Conservation (phyloP, 345 rosid species). For the Salix brachista region DNA sequence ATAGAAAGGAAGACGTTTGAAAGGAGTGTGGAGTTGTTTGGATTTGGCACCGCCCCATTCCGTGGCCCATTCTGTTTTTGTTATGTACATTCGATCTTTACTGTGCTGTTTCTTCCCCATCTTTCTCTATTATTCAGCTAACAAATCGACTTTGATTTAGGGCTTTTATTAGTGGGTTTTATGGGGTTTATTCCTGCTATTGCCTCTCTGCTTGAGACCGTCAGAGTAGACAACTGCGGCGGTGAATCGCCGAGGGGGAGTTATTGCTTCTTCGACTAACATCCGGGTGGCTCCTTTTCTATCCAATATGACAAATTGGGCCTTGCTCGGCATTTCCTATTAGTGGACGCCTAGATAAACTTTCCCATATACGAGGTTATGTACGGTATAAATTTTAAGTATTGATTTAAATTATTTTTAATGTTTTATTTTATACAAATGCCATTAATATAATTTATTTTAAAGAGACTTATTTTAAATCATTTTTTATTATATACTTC, state of each 20-base stretch:
- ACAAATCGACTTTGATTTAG: not conserved
- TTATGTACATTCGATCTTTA: slow-evolving; percentile 93
- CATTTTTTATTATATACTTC: too few relatives aligned
- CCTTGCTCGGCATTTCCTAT: not conserved
- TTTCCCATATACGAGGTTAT: not conserved
- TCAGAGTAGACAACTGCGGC: not conserved
- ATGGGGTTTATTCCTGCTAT: not conserved
- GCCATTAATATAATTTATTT: not conserved
- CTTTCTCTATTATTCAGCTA: slow-evolving; percentile 4
- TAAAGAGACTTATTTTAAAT: too few relatives aligned
- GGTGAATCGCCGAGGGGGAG: not conserved
- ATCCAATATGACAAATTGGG: not conserved
- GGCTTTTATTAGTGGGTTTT: not conserved
- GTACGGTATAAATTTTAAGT: too few relatives aligned
- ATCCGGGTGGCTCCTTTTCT: not conserved
- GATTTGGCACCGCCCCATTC: slow-evolving; percentile 99
- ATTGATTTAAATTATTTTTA: not conserved
- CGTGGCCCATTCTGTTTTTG: slow-evolving; percentile 96
- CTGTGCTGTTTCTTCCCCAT: slow-evolving; percentile 99
- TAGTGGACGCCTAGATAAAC: not conserved
- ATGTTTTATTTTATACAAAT: too few relatives aligned
- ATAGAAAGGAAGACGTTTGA: slow-evolving; percentile 91
- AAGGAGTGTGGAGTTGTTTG: slow-evolving; percentile 64
- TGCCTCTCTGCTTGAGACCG: not conserved
- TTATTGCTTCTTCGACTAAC: not conserved